Evolutionary conservation across 2,329 filamentous ascomycete species (phyloP), one percentile per base, ranked within the genome.

Genomic region (Botrytis deweyae): DNA sequence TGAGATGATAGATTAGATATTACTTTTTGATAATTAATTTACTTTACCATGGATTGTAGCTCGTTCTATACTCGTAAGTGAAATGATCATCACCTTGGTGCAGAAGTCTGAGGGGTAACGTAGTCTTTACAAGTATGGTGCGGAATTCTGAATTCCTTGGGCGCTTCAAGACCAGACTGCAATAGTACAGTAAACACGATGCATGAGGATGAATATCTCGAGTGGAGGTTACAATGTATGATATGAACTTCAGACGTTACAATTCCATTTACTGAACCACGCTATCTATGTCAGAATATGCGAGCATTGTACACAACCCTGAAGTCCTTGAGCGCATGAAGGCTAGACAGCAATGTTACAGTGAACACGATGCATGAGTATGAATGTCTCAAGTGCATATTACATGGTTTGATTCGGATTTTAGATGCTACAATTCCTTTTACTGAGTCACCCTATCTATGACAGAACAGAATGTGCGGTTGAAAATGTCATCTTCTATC

Each of bases 191-290:
- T 52, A 14, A 52, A 16, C 49, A n/a, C 25, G 20, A 14, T 16
- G 25, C 12, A 7, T 7, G 0, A 6, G 1, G 5, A 16, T 52
- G 2, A 52, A 3, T n/a, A n/a, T 52, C 0, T 52, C 25, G 16
- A n/a, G 12, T 16, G 25, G 10, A 52, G 10, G 16, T n/a, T n/a
- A 52, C 12, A 52, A n/a, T 1, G 1, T 14, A n/a, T 52, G 10
- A 52, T n/a, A 0, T 52, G 25, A 4, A 49, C 1, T 52, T n/a
- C 4, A 14, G 25, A 52, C 6, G 49, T n/a, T n/a, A 52, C 49
- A 14, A 14, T 25, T 22, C 3, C 2, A 49, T 49, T 49, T 4
- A 49, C 0, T 49, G 46, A 4, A 12, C 22, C 9, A 8, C 4
- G 3, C 4, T 52, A 52, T 52, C 46, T 25, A 49, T 10, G 33